Conservation (phyloP, 163 green algal species). For the Scenedesmus sp. region DNA sequence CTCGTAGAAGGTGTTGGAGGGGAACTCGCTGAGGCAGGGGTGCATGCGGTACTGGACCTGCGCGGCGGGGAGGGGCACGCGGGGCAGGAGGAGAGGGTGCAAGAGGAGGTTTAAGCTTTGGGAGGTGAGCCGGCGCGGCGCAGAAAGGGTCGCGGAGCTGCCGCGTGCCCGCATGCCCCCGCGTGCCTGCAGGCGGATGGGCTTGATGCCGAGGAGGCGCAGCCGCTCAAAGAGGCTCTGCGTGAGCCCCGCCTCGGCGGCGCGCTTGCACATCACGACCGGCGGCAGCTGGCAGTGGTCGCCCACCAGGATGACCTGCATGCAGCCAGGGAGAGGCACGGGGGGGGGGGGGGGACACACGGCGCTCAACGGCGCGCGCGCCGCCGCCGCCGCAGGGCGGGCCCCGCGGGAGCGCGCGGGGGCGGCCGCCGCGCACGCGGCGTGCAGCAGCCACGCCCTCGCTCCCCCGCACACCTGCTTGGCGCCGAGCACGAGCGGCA, state of each 20-base stretch:
- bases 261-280: slow-evolving; percentile 91
- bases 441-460: background rate
- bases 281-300: slow-evolving; percentile 99
- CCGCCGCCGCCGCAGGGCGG: too few species aligned
- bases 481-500: slow-evolving; percentile 94
- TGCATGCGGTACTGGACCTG: slow-evolving; percentile 99
- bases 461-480: slow-evolving; percentile 86
- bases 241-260: slow-evolving; percentile 85
- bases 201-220: slow-evolving; percentile 89
- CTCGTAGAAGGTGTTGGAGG: slow-evolving; percentile 97
- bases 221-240: slow-evolving; percentile 97
- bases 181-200: slow-evolving; percentile 78
- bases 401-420: too few species aligned
- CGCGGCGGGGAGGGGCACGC: background rate
- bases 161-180: background rate
- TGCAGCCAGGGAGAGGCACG: too few species aligned
- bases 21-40: slow-evolving; percentile 94
- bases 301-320: slow-evolving; percentile 92
- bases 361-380: too few species aligned
- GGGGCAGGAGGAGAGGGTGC: too few species aligned
- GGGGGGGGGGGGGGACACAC: too few species aligned
- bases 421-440: too few species aligned
- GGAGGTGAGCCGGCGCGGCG: too few species aligned
- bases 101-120: background rate
- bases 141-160: too few species aligned